Base-by-base conservation (phyloP, 164 flowering plant genomes). In the Stephania cephalantha region DNA sequence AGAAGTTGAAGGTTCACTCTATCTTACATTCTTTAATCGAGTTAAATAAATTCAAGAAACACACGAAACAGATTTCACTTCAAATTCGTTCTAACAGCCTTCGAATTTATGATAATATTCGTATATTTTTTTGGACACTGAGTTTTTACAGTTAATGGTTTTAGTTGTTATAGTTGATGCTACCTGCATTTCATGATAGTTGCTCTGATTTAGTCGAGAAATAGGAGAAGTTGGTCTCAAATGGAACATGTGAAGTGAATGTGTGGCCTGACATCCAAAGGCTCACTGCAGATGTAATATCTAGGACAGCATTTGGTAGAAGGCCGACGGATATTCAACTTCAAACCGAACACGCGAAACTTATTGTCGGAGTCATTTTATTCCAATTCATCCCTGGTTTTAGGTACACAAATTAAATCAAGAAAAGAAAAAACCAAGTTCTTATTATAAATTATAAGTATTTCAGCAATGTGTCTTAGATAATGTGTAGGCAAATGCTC, bases 321-420 rank as follows among this genome's bases (percentile, higher is more conserved):
- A 75, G 83, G 83, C 12, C 50, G 70, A 42, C 61, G 55, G 15
- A 81, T 81, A 17, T 81, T 81, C 73, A 72, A 72, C 73, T 81
- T n/a, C 83, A 77, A 72, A 46, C 46, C 31, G 80, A 81, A 75
- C 78, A 58, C 13, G 76, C 74, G 6, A 48, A 48, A 20, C 76
- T 77, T 44, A 3, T 48, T n/a, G 15, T 48, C 1, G 61, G 64
- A 17, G 61, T 25, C 17, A 2, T 18, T 46, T n/a, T 2, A 17
- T 74, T 61, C 15, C 7, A 45, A 6, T 9, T 46, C 22, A 22
- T 74, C 25, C 76, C 76, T 7, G 76, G 76, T 7, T 67, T 25
- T 17, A 66, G 76, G 76, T 74, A 65, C 5, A n/a, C 48, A 7
- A 11, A 6, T 13, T 29, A 29, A 4, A 7, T 2, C n/a, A n/a